Evolutionary conservation across 352 stramenopile species (phyloP).

Genomic region (Phytophthora fragariaefolia): DNA sequence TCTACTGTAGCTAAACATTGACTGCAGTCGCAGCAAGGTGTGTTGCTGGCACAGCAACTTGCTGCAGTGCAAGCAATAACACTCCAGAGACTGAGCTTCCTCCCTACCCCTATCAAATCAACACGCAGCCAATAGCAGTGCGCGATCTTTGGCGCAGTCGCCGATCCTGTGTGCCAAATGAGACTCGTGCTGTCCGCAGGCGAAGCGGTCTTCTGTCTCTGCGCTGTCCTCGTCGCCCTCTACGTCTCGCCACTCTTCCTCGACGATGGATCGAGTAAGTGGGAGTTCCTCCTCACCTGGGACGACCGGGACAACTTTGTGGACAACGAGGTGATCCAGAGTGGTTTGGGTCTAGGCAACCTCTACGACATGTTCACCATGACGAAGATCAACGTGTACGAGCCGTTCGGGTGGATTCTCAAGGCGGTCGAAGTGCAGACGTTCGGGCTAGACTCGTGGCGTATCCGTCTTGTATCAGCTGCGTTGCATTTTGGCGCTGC

Average conservation of each 20-base stretch:
- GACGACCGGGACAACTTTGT: conserved; percentile 72
- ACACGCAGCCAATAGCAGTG: conserved; percentile 14
- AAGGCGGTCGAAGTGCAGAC: conserved; percentile 55
- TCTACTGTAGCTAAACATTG: too few relatives aligned
- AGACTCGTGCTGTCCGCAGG: conserved; percentile 25
- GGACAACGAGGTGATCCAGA: conserved; percentile 54
- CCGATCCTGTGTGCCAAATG: conserved; percentile 25
- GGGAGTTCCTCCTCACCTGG: conserved; percentile 61
- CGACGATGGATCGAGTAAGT: conserved; percentile 22
- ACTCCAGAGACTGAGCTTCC: too few relatives aligned
- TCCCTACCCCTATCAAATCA: conserved; percentile 32
- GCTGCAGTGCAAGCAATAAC: too few relatives aligned
- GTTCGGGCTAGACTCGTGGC: conserved; percentile 46
- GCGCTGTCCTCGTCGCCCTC: conserved; percentile 3
- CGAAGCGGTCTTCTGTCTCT: conserved; percentile 28
- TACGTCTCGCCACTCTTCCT: conserved; percentile 29
- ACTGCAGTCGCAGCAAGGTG: too few relatives aligned
- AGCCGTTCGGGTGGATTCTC: conserved; percentile 69
- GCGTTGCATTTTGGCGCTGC: conserved; percentile 47
- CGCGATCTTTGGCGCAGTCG: conserved; percentile 22
- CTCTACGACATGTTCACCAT: conserved; percentile 58
- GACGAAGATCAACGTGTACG: conserved; percentile 71
- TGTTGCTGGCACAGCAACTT: too few relatives aligned
- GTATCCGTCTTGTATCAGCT: conserved; percentile 49
- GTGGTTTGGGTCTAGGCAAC: conserved; percentile 36